Conservation (phyloP, 257 asterid genomes). For the Salvia miltiorrhiza region DNA sequence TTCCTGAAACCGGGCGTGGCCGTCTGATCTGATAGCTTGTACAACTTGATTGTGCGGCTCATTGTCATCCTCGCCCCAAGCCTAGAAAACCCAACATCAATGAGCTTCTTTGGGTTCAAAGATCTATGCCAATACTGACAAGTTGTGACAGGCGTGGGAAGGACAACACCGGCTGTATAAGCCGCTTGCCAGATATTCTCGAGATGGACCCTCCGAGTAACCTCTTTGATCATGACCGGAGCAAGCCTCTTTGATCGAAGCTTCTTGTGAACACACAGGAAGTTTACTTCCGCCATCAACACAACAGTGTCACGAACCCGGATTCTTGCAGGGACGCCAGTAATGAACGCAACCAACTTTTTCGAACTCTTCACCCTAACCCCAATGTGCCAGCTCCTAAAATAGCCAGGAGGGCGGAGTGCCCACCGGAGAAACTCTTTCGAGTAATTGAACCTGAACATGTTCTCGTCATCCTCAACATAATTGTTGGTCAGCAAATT, state of each 20-base stretch:
- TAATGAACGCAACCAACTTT: conserved; percentile 77
- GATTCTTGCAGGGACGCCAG: conserved; percentile 73
- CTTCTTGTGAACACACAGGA: conserved; percentile 54
- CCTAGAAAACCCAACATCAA: conserved; percentile 76
- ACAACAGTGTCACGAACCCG: conserved; percentile 64
- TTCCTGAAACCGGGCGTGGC: conserved; percentile 65
- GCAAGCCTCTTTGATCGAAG: conserved; percentile 84
- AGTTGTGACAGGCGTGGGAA: conserved; percentile 63
- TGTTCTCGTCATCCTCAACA: conserved; percentile 50
- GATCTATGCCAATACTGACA: conserved; percentile 43
- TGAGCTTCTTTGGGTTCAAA: conserved; percentile 71
- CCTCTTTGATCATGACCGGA: conserved; percentile 81
- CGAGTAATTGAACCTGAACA: conserved; percentile 78
- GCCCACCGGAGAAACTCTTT: conserved; percentile 88
- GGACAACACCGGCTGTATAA: conserved; percentile 79
- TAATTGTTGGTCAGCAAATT: conserved; percentile 37
- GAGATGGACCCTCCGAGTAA: conserved; percentile 71
- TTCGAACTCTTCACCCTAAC: conserved; percentile 73
- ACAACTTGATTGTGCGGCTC: conserved; percentile 73
- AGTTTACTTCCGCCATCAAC: conserved; percentile 58
- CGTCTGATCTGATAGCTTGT: conserved; percentile 62
- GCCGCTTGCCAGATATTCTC: conserved; percentile 90
- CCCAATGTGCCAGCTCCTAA: conserved; percentile 73
- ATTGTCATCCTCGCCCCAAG: conserved; percentile 85
- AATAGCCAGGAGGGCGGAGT: conserved; percentile 65